phyloP scores from a whole-genome alignment of 345 rosid genomes.

The Moricandia moricandioides region DNA sequence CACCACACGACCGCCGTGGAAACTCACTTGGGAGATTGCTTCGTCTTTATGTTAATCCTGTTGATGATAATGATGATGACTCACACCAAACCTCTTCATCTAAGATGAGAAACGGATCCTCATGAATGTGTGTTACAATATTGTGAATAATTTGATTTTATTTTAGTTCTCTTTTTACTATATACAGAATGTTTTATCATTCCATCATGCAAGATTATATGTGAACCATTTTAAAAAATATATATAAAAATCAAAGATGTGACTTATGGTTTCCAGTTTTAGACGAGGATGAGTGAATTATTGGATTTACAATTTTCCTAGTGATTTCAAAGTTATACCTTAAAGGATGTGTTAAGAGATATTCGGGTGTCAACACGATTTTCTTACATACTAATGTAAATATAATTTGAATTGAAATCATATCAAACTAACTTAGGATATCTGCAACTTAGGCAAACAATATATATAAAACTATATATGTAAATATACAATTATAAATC shows the following conservation, averaged over 20 bases:
- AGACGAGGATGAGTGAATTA: neutral
- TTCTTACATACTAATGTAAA: neutral
- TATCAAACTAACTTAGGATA: neutral
- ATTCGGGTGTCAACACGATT: neutral
- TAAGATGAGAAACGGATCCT: slow-evolving; percentile 1
- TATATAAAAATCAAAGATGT: neutral
- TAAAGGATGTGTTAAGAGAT: neutral
- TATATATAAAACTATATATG: no score
- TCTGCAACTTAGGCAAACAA: neutral
- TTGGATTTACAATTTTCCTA: neutral
- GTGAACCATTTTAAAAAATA: slow-evolving; percentile 2
- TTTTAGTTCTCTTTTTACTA: neutral
- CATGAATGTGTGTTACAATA: slow-evolving; percentile 3
- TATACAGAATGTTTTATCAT: neutral
- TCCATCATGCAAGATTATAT: neutral
- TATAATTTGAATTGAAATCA: neutral
- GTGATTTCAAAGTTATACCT: neutral
- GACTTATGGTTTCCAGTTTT: neutral
- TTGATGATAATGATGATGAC: neutral
- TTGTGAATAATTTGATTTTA: neutral
- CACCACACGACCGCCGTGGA: slow-evolving; percentile 37
- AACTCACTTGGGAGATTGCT: slow-evolving; percentile 34
- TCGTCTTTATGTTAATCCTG: slow-evolving; percentile 30
- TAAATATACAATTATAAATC: no score
- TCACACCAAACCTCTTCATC: slow-evolving; percentile 13